Evolutionary conservation across 2,329 filamentous ascomycete species (phyloP), one percentile per base, ranked within the genome.

Genomic region (Stagonosporopsis vannaccii): DNA sequence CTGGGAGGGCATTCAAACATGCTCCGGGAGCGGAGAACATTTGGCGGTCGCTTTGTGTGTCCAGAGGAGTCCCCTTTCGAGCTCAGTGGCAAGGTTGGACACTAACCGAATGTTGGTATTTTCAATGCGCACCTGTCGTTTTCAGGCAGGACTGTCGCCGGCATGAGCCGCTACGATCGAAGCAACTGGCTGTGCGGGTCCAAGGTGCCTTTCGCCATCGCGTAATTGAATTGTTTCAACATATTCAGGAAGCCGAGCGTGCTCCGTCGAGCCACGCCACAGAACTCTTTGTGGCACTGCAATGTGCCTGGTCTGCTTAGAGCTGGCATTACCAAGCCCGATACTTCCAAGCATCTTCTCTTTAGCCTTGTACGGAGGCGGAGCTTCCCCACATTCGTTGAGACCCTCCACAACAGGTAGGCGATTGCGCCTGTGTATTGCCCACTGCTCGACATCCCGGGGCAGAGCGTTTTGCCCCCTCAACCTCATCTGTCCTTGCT

Each of bases 381-480:
- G 87, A 9, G 86, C 85, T 70, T 89, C 85, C 25, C 87, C 87
- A 39, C 81, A 73, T 75, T 88, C 86, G 67, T 89, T 82, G 52
- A 89, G 72, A 0, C 87, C 87, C 60, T 89, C 87, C 41, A 82
- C 78, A 12, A 64, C 65, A 26, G 69, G 64, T 26, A 52, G 47
- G 23, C 67, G 64, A 32, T 66, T 59, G 23, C 56, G 52, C 33
- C 68, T 62, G 45, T 67, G 66, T 23, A 64, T 67, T 6, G 62
- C 58, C 72, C 71, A 75, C 11, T 69, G 74, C 46, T 75, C 74
- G 15, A 77, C 58, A 56, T 78, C 74, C 43, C 70, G 68, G 30
- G 71, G 74, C 17, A 76, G 59, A 12, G 75, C 75, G 42, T 71
- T 61, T 25, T 75, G 73, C 17, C 71, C 70, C 26, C 59, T 67